Base-by-base conservation (phyloP, 139 green algal genomes). In the Closterium sp. region DNA sequence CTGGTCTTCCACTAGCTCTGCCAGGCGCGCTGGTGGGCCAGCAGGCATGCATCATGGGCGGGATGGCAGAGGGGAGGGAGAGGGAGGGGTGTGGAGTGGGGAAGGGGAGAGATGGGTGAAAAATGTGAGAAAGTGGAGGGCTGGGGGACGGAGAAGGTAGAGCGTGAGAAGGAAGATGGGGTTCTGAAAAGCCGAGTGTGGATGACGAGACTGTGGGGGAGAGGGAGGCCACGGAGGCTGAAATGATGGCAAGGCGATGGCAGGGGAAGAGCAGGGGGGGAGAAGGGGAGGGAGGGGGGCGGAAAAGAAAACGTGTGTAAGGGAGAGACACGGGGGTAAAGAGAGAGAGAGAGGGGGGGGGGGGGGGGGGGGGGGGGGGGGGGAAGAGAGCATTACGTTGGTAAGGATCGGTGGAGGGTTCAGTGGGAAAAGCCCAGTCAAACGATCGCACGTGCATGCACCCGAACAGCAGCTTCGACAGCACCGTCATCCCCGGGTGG, bases 381-480 rank as follows among this genome's bases (percentile, higher is more conserved):
- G 19, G 17, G 27, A 13, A 79, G 62, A 22, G 62, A 79, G 62
- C 62, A 79, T 79, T 79, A 79, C 62, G 62, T 79, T 79, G 62
- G 62, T 79, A 79, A 24, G 62, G 62, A 13, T 79, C 62, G 19
- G 62, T 79, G 62, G 62, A 79, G 62, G 62, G 62, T 79, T 79
- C 62, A 79, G 62, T 79, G 19, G 62, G 62, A 24, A 85, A 29
- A 0, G 42, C 87, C 92, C 93, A 95, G 94, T 99, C 97, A 89
- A 96, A 98, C 0, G 96, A 95, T 0, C 79, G 89, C n/a, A 99
- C 95, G 31, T 96, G 96, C 90, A 99, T 94, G 6, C 90, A 86
- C 11, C 97, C 97, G 92, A 97, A 98, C 86, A 99, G 93, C 87
- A 99, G 94, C 90, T 97, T 97, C 92, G 93, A 95, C 0, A 92